Evolutionary conservation across 306 rosid genomes (phyloP), one percentile per base, ranked within the genome.

Genomic region (Citrullus amarus): DNA sequence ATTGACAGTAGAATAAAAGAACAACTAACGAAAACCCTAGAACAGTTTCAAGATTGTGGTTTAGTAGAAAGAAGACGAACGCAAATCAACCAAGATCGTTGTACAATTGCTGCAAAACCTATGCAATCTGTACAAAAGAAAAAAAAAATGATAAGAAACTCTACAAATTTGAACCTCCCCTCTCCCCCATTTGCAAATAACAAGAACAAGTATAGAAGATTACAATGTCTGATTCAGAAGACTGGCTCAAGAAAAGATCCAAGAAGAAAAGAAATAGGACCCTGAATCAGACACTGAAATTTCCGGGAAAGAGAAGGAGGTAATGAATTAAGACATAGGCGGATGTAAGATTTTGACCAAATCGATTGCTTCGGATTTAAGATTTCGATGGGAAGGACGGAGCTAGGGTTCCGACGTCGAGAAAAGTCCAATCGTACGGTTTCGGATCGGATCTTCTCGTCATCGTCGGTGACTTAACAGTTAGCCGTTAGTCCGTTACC

Each of bases 251-350:
- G 41, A 2, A 7, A 68, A 41, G 53, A 68, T 68, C 34, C 75
- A 41, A n/a, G 34, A 68, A 71, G 59, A 17, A 43, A 73, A 16
- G 46, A 28, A 50, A 53, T 74, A 53, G 4, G 17, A 22, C 62
- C 17, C 43, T 74, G 12, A 9, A 51, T 74, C 78, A 74, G 78
- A 74, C 78, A 73, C 78, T 74, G 78, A 74, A 74, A 54, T 38
- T 54, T 53, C 78, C 30, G 32, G 78, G 78, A 54, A 74, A 10
- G 50, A 16, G 77, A 25, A 9, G 50, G 43, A 13, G 51, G 8
- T 17, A 46, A 70, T 13, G 54, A 70, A 46, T 48, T 46, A 70
- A 20, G 2, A 22, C 18, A 71, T 6, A 17, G 7, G 12, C 48
- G 43, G 78, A 32, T 4, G 10, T 56, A 53, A 32, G 18, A 30